phyloP scores from a whole-genome alignment of 768 basidiomycete species.

The Phanerochaete carnosa region DNA sequence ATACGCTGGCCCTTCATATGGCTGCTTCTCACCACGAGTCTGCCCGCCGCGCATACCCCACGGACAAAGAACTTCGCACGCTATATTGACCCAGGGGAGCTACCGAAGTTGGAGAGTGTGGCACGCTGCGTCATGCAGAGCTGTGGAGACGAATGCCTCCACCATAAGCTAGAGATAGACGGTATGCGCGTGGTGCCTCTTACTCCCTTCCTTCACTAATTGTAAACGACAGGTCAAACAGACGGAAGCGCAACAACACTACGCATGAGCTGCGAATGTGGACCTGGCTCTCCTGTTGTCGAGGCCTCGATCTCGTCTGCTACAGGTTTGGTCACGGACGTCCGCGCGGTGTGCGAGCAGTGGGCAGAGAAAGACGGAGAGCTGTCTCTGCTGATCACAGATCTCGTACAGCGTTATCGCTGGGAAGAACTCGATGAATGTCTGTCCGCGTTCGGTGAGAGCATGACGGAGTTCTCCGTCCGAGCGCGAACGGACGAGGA shows the following conservation, averaged over 20 bases:
- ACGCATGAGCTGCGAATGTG: background rate
- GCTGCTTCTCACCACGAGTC: background rate
- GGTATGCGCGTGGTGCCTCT: background rate
- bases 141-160: background rate
- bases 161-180: background rate
- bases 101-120: background rate
- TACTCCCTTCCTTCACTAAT: background rate
- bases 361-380: background rate
- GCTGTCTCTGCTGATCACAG: background rate
- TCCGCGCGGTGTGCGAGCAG: background rate
- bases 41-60: background rate
- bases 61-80: background rate
- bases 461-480: background rate
- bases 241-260: background rate
- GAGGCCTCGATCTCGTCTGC: background rate
- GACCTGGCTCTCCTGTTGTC: background rate
- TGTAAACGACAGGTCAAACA: background rate
- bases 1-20: background rate
- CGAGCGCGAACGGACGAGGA: background rate
- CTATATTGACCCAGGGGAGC: background rate
- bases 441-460: background rate
- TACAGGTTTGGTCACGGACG: background rate
- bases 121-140: background rate
- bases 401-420: background rate
- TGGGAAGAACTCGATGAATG: background rate